Conservation (phyloP, 2,329 filamentous ascomycete species). For the Scleromitrula shiraiana region DNA sequence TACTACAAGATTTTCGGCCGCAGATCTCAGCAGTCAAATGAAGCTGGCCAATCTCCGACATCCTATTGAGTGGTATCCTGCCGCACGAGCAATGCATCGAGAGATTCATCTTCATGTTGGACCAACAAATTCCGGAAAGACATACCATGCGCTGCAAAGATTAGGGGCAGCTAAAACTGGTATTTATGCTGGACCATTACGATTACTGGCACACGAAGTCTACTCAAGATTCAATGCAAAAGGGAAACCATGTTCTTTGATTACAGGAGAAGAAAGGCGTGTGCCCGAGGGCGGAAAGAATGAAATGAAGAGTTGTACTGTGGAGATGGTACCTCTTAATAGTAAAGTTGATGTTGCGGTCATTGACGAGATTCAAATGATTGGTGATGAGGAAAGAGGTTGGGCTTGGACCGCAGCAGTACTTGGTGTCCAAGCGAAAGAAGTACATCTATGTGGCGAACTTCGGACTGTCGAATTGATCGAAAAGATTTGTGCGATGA, state of each 20-base stretch:
- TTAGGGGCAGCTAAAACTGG: constrained; percentile 69
- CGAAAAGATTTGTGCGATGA: constrained; percentile 63
- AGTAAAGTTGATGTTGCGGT: constrained; percentile 71
- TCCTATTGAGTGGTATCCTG: constrained; percentile 87
- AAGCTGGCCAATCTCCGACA: constrained; percentile 75
- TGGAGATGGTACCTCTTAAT: constrained; percentile 67
- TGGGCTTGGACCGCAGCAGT: constrained; percentile 94
- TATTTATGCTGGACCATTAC: constrained; percentile 83
- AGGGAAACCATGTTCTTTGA: constrained; percentile 65
- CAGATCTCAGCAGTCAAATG: constrained; percentile 37
- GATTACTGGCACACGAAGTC: constrained; percentile 89
- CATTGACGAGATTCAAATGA: constrained; percentile 99
- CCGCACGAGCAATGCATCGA: constrained; percentile 69
- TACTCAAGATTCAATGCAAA: constrained; percentile 77
- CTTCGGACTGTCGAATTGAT: constrained; percentile 74
- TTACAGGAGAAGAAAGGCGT: constrained; percentile 87
- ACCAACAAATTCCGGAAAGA: constrained; percentile 97
- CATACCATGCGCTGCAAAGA: constrained; percentile 82
- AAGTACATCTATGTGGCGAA: constrained; percentile 92
- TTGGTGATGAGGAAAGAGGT: constrained; percentile 68
- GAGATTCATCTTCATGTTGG: constrained; percentile 90
- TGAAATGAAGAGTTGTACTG: constrained; percentile 76
- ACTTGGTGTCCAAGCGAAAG: constrained; percentile 76
- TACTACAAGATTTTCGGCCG: constrained; percentile 39
- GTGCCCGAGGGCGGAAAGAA: constrained; percentile 50